Percentiles rank a stretch among this genome's conserved stretches.
Conservation (phyloP, 2,329 filamentous ascomycete species). For the Aquanectria penicillioides region DNA sequence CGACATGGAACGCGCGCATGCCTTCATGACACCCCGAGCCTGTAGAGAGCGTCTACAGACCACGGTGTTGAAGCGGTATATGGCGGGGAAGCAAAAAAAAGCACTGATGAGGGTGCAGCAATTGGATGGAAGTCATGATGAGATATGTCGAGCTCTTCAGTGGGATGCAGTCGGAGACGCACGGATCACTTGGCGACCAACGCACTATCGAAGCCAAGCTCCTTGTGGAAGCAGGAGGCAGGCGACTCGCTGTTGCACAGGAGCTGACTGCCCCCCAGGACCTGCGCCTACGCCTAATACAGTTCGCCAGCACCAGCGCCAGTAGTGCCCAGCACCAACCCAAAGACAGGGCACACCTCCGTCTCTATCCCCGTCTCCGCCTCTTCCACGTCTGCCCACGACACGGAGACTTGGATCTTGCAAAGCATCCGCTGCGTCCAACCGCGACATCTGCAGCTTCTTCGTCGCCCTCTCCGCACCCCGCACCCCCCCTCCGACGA, state of each 20-base stretch:
- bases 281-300: conserved; percentile 14
- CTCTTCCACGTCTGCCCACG: conserved; percentile 21
- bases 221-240: conserved; percentile 30
- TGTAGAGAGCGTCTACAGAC: conserved; percentile 27
- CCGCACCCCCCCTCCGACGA: conserved; percentile 28
- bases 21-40: conserved; percentile 43
- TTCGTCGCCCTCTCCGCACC: conserved; percentile 25
- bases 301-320: conserved; percentile 10
- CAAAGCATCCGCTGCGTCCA: conserved; percentile 16
- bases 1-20: conserved; percentile 39
- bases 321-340: conserved; percentile 16
- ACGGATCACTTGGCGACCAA: conserved; percentile 30
- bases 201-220: conserved; percentile 24
- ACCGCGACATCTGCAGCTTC: conserved; percentile 12
- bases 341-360: conserved; percentile 26
- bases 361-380: conserved; percentile 26
- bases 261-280: conserved; percentile 23
- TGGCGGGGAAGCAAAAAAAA: conserved; percentile 13
- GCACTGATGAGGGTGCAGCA: conserved; percentile 16
- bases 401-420: conserved; percentile 7
- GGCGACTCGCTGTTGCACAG: conserved; percentile 32
- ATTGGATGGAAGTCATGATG: conserved; percentile 40
- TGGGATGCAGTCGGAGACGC: conserved; percentile 24
- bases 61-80: neutral
- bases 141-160: conserved; percentile 31